Evolutionary conservation across 345 rosid genomes (phyloP).

Genomic region (Abelmoschus esculentus): DNA sequence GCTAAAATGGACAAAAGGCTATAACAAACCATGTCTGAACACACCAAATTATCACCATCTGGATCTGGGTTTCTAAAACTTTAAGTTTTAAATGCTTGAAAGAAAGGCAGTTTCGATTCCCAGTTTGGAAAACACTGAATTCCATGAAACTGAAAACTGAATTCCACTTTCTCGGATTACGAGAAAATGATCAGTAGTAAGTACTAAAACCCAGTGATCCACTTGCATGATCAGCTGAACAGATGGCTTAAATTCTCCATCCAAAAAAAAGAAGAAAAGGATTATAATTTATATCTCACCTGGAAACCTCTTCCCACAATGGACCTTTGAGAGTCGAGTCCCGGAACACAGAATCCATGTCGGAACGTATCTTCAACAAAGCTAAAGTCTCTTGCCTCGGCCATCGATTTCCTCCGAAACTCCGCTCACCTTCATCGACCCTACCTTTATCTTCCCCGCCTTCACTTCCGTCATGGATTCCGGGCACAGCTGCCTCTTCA

Average conservation of each 20-base stretch:
- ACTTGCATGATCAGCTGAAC: constrained; percentile 7
- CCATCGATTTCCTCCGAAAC: constrained; percentile 70
- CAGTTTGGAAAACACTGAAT: constrained; percentile 4
- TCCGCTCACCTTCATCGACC: constrained; percentile 26
- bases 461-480: constrained; percentile 11
- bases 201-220: background rate
- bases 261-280: background rate
- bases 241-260: background rate
- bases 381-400: constrained; percentile 74
- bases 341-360: constrained; percentile 61
- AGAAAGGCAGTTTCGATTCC: background rate
- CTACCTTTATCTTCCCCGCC: constrained; percentile 34
- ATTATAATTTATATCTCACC: constrained; percentile 20
- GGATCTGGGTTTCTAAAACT: background rate
- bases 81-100: background rate
- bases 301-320: constrained; percentile 58
- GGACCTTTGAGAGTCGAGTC: constrained; percentile 70
- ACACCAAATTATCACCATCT: background rate
- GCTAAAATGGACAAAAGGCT: background rate
- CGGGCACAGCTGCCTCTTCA: constrained; percentile 11
- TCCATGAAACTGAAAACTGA: background rate
- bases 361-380: constrained; percentile 58
- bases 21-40: background rate
- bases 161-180: background rate
- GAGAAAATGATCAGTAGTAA: background rate